Conservation (phyloP, 805 yeast species). For the Suhomyces xylopsoci region DNA sequence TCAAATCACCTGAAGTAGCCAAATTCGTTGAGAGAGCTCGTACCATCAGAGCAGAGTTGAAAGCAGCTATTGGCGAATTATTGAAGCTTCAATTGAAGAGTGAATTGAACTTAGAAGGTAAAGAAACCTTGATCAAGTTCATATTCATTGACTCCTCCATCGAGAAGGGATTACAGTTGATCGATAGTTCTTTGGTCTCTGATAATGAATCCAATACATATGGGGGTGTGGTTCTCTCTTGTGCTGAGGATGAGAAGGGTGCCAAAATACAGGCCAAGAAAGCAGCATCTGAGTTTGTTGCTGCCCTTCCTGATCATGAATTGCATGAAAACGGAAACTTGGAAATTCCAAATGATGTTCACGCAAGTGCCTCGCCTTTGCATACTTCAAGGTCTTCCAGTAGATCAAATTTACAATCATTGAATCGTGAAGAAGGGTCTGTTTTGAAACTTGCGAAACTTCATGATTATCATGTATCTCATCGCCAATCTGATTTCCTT, state of each 20-base stretch:
- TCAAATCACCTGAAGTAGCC: conserved; percentile 29
- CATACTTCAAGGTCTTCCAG: conserved; percentile 21
- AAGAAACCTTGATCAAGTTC: conserved; percentile 69
- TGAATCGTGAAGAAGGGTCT: conserved; percentile 43
- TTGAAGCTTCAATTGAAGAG: conserved; percentile 54
- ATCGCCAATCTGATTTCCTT: conserved; percentile 5
- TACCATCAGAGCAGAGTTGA: conserved; percentile 28
- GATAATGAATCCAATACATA: conserved; percentile 8
- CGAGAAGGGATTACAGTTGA: conserved; percentile 49
- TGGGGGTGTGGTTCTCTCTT: not conserved
- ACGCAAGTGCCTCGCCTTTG: conserved; percentile 11
- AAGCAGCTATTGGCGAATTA: conserved; percentile 45
- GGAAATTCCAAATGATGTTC: conserved; percentile 2
- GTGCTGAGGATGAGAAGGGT: conserved; percentile 3
- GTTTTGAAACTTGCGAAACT: conserved; percentile 34
- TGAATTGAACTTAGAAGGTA: conserved; percentile 62
- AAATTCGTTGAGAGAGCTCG: conserved; percentile 26
- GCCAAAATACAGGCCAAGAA: not conserved
- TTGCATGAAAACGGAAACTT: not conserved
- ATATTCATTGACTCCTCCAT: conserved; percentile 69
- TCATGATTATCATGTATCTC: conserved; percentile 16
- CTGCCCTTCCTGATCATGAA: not conserved
- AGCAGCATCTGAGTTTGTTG: not conserved
- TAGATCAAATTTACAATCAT: conserved; percentile 28
- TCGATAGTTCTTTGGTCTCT: conserved; percentile 32